Base-by-base conservation (phyloP, 306 rosid species). In the Vigna hirtella region DNA sequence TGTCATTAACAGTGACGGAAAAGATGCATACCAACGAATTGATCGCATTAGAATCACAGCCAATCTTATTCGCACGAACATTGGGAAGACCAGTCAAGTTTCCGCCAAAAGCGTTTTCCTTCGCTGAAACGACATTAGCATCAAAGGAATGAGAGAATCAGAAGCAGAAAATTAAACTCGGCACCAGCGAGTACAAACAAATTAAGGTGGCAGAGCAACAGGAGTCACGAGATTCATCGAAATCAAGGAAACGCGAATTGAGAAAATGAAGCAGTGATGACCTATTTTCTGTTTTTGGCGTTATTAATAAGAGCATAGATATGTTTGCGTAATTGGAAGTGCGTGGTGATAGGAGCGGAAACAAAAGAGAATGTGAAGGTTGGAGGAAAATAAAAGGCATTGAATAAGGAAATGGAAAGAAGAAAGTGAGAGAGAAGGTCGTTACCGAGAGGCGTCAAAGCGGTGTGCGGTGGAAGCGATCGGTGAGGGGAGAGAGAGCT, bases 51-150 rank as follows among this genome's bases (percentile, higher is more conserved):
- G 90, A 85, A 81, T 90, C 90, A 15, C 87, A 90, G 63, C 91
- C 97, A 66, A 93, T 94, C 64, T 68, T 84, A 82, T 87, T 88
- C 91, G 85, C 84, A 3, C 91, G 93, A 82, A 86, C 87, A 83
- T 85, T 87, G 4, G 97, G 92, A 36, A 90, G 89, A 85, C 86
- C 89, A 1, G 84, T 84, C 73, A 88, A 45, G 76, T 86, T 84
- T 69, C 43, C 89, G 82, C 86, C 81, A 87, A 87, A 87, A 74
- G 93, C 81, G 67, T 85, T 85, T 76, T 89, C 96, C 56, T 85
- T 70, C 66, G 89, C 97, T 96, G 91, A 55, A 79, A 82, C 14
- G 30, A 36, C 79, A 76, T 12, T 7, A 2, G 20, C 7, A 18
- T 36, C 56, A 55, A 51, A 42, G 5, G 2, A 57, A 77, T 43